Evolutionary conservation across 2,329 filamentous ascomycete genomes (phyloP), one percentile per base, ranked within the genome.

Genomic region (Aspergillus latus): DNA sequence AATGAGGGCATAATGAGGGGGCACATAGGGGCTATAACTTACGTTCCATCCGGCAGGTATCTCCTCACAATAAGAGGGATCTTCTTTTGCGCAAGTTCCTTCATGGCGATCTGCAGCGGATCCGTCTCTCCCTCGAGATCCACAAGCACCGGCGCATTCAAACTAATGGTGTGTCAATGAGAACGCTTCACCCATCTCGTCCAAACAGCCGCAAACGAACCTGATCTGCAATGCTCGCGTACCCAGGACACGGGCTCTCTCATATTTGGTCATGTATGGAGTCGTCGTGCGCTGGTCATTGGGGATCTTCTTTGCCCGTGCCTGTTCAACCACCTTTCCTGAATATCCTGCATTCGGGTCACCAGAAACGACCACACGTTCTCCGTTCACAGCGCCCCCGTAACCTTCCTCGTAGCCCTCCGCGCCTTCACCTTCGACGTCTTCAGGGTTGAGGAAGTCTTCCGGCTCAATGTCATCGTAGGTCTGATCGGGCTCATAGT

Each of bases 261-360:
- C 94, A 77, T 99, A 99, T 80, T 99, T 99, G 64, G 94, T 99
- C 93, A 99, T 96, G 78, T 97, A 99, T 2, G 93, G 94, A 29
- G 94, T 99, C 8, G 94, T 99, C 26, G 85, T 89, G 67, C 94
- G 86, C 76, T 96, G 85, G 64, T 92, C 89, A 64, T 90, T 89
- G 55, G 92, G 84, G 49, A 99, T 93, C 78, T 91, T 95, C 84
- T 95, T 97, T 77, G 92, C 80, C 70, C 82, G 81, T 59, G 83
- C 69, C 63, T 80, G 79, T 63, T 82, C 76, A 70, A 86, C 80
- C 32, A 81, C 81, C 61, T 85, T 85, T 60, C 79, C 78, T 16
- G 66, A 65, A 50, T 71, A 70, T 49, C 71, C 70, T 42, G 79
- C 79, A 64, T 76, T 81, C 54, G 78, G 78, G 61, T 84, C 84